Evolutionary conservation across 2,329 filamentous ascomycete genomes (phyloP).

Genomic region (Fusarium bulbicola): DNA sequence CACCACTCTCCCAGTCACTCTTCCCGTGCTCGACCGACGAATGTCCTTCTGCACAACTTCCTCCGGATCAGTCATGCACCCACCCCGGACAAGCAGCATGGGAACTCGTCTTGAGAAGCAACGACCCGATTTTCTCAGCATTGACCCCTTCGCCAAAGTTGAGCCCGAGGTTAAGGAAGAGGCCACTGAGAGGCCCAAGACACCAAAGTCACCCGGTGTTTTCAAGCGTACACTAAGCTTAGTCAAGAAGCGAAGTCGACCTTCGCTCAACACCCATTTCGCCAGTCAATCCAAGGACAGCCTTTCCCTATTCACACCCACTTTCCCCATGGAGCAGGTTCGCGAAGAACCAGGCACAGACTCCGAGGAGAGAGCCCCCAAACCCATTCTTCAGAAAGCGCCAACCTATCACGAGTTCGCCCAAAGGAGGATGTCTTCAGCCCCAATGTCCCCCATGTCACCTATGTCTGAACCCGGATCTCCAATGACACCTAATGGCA

Average conservation of each 20-base stretch:
- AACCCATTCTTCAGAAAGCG: conserved; percentile 38
- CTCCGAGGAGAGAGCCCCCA: conserved; percentile 30
- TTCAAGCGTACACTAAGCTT: conserved; percentile 65
- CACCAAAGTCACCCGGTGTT: conserved; percentile 55
- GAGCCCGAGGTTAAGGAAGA: conserved; percentile 43
- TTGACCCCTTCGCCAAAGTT: conserved; percentile 60
- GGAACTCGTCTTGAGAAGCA: conserved; percentile 48
- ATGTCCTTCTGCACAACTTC: conserved; percentile 48
- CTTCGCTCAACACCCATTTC: conserved; percentile 52
- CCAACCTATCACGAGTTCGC: conserved; percentile 61
- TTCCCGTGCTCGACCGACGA: conserved; percentile 46
- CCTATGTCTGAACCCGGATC: conserved; percentile 41
- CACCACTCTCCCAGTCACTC: conserved; percentile 47
- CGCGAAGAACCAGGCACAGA: conserved; percentile 44
- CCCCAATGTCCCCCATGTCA: conserved; percentile 42
- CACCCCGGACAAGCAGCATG: conserved; percentile 57
- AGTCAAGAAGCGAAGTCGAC: conserved; percentile 64
- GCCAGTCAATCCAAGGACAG: conserved; percentile 49
- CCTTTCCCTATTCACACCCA: conserved; percentile 39
- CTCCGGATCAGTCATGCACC: conserved; percentile 47
- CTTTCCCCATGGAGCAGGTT: conserved; percentile 48
- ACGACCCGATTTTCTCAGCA: conserved; percentile 60
- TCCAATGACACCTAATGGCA: conserved; percentile 41
- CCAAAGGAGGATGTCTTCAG: conserved; percentile 50
- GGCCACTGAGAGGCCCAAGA: conserved; percentile 45